A percentile compares a stretch with the other conserved stretches of the same genome.
Conservation (phyloP, 1,284 basidiomycete genomes). For the Coniferiporia weirii region DNA sequence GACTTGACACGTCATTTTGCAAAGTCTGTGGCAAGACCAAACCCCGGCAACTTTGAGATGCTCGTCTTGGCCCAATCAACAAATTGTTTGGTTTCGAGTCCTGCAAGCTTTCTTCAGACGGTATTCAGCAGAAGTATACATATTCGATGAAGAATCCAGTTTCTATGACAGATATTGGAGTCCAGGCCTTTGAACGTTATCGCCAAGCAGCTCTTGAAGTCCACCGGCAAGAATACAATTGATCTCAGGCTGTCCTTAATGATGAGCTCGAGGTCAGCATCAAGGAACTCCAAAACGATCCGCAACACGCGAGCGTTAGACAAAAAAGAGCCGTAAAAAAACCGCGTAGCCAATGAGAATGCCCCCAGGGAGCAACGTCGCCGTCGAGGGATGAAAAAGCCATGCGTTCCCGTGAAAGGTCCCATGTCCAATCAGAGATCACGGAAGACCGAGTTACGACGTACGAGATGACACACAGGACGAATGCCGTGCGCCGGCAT, state of each 20-base stretch:
- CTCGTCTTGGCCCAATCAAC: constrained; percentile 85
- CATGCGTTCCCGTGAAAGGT: too few species aligned
- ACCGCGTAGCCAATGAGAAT: too few species aligned
- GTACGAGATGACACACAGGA: too few species aligned
- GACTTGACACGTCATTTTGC: constrained; percentile 97
- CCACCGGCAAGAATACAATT: constrained; percentile 88
- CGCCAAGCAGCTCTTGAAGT: constrained; percentile 99
- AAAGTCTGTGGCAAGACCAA: constrained; percentile 96
- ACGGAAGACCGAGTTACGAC: too few species aligned
- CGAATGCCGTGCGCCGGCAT: too few species aligned
- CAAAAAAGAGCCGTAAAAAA: too few species aligned
- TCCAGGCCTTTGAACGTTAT: constrained; percentile 97
- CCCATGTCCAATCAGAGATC: too few species aligned
- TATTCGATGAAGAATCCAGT: constrained; percentile 91
- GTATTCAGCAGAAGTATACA: neutral
- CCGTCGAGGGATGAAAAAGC: too few species aligned
- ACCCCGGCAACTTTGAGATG: constrained; percentile 98
- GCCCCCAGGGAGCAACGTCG: too few species aligned
- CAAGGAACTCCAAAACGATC: constrained; percentile 96
- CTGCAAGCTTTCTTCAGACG: constrained; percentile 36
- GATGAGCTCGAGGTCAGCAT: constrained; percentile 96
- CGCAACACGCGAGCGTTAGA: too few species aligned
- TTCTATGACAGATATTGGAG: constrained; percentile 95
- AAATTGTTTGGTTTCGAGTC: constrained; percentile 99
- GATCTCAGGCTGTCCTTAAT: constrained; percentile 93